Evolutionary conservation across 441 rosid genomes (phyloP).

Genomic region (Erodium chrysanthum): DNA sequence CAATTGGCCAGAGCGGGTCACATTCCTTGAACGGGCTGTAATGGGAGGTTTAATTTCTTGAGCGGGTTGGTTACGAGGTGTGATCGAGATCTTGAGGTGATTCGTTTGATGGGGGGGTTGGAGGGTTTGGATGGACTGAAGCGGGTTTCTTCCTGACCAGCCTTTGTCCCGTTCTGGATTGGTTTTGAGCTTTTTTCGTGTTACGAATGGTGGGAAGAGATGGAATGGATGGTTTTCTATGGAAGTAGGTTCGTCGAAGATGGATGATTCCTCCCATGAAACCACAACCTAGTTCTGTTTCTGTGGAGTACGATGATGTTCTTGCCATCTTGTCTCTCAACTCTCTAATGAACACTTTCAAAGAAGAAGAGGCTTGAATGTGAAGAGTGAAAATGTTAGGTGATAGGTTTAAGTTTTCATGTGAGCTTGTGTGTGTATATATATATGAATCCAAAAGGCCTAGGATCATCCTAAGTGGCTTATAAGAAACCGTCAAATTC

Average conservation of each 20-base stretch:
- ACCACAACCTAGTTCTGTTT: constrained; percentile 42
- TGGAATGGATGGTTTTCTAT: constrained; percentile 21
- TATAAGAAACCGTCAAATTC: constrained; percentile 66
- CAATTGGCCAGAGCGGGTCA: constrained; percentile 30
- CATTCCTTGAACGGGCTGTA: constrained; percentile 33
- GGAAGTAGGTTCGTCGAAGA: constrained; percentile 31
- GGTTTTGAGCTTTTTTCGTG: constrained; percentile 24
- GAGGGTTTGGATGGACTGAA: constrained; percentile 30
- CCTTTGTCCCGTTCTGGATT: constrained; percentile 26
- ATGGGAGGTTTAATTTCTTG: constrained; percentile 25
- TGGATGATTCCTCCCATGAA: constrained; percentile 41
- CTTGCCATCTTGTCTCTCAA: constrained; percentile 24
- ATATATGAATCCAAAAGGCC: constrained; percentile 26
- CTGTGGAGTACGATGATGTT: constrained; percentile 23
- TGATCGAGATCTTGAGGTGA: constrained; percentile 19
- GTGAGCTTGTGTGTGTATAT: constrained; percentile 22
- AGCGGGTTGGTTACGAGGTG: constrained; percentile 19
- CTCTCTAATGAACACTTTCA: constrained; percentile 15
- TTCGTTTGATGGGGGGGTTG: no score
- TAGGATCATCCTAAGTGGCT: constrained; percentile 42
- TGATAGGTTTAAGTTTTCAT: constrained; percentile 21
- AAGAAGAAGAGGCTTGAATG: constrained; percentile 28
- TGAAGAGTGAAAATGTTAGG: constrained; percentile 40
- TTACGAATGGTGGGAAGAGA: constrained; percentile 20
- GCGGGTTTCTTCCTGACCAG: constrained; percentile 21